phyloP scores from a whole-genome alignment of 768 basidiomycete species.

The Serendipita sp. region DNA sequence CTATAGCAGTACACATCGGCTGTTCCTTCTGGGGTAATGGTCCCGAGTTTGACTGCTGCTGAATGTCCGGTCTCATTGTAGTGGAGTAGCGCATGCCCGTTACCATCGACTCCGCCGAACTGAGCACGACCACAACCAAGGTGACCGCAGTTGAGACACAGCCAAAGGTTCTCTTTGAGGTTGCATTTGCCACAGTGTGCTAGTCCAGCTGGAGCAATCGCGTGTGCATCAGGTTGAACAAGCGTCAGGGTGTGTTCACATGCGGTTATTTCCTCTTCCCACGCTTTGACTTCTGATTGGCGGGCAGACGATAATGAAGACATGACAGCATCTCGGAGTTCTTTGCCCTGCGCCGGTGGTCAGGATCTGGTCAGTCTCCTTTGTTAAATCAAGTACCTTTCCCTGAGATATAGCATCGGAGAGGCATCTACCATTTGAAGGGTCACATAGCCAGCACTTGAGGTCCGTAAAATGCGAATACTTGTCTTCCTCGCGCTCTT shows the following conservation, averaged over 20 bases:
- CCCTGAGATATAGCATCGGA: constrained; percentile 20
- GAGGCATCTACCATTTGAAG: constrained; percentile 16
- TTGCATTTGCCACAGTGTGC: constrained; percentile 74
- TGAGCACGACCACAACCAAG: constrained; percentile 83
- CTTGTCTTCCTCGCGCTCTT: constrained; percentile 79
- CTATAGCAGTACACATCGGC: constrained; percentile 91
- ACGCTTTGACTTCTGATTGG: constrained; percentile 88
- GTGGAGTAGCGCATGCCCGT: constrained; percentile 78
- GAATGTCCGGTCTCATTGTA: constrained; percentile 57
- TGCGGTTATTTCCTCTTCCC: constrained; percentile 85
- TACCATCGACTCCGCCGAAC: constrained; percentile 66
- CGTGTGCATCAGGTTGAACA: constrained; percentile 32
- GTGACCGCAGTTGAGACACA: constrained; percentile 81
- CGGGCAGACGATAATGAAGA: constrained; percentile 74
- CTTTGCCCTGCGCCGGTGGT: constrained; percentile 29
- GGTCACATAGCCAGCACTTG: constrained; percentile 66
- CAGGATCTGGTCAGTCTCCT: constrained; percentile 11
- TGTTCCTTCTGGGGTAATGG: constrained; percentile 86
- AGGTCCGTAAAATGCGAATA: constrained; percentile 52
- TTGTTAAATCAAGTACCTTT: constrained; percentile 20
- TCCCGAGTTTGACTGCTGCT: constrained; percentile 85
- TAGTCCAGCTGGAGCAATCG: constrained; percentile 45
- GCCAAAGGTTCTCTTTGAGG: constrained; percentile 84
- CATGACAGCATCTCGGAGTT: constrained; percentile 55
- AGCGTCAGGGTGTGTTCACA: constrained; percentile 68